Conservation (phyloP, 768 basidiomycete genomes). For the Pulveroboletus sp. region DNA sequence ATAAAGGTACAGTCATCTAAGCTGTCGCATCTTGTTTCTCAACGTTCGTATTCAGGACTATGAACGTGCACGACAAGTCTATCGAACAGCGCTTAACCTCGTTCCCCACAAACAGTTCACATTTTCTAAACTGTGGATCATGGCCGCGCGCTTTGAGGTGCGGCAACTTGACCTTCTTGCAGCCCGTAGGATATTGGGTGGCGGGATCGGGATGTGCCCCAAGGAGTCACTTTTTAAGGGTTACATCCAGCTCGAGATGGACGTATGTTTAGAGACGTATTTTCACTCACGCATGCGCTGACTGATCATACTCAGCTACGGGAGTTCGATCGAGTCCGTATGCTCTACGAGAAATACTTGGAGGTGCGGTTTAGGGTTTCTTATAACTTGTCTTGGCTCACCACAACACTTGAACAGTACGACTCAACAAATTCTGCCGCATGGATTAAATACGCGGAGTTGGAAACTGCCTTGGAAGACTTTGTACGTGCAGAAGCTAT, state of each 20-base stretch:
- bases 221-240: constrained; percentile 95
- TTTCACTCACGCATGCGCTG: constrained; percentile 3
- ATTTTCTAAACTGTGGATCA: constrained; percentile 94
- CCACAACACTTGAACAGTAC: constrained; percentile 42
- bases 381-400: background rate
- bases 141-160: constrained; percentile 90
- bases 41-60: constrained; percentile 56
- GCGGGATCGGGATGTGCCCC: constrained; percentile 91
- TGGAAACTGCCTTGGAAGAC: constrained; percentile 85
- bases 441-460: constrained; percentile 95
- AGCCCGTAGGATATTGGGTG: constrained; percentile 86
- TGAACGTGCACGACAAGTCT: constrained; percentile 82
- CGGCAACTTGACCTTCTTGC: constrained; percentile 75
- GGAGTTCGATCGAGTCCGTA: constrained; percentile 93
- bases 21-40: background rate
- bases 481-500: constrained; percentile 87
- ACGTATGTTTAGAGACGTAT: constrained; percentile 44
- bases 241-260: constrained; percentile 91
- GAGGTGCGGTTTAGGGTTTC: constrained; percentile 49
- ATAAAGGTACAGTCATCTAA: constrained; percentile 56
- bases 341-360: constrained; percentile 89
- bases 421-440: constrained; percentile 88
- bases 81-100: constrained; percentile 82
- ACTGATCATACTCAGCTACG: constrained; percentile 56
- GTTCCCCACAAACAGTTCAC: constrained; percentile 97